Evolutionary conservation across 2,329 filamentous ascomycete species (phyloP).

Genomic region (Alternaria sp.): DNA sequence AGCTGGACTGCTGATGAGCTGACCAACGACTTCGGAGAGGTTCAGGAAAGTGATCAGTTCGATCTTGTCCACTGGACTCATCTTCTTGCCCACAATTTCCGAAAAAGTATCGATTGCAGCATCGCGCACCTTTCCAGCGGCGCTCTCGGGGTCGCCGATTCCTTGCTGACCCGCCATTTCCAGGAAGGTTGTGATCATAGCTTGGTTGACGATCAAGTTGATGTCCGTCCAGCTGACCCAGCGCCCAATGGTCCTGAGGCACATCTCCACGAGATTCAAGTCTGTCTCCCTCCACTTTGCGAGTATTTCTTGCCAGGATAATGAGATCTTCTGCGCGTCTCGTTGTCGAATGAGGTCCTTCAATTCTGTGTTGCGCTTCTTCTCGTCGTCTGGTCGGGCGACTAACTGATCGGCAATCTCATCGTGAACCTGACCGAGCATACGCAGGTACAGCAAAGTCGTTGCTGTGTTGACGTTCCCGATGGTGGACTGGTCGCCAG

Average conservation of each 20-base stretch:
- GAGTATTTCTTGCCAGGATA: constrained; percentile 91
- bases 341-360: constrained; percentile 89
- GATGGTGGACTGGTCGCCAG: constrained; percentile 66
- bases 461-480: constrained; percentile 75
- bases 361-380: constrained; percentile 85
- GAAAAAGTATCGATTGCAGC: constrained; percentile 94
- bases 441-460: constrained; percentile 86
- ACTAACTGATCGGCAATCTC: constrained; percentile 96
- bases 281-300: constrained; percentile 74
- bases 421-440: constrained; percentile 90
- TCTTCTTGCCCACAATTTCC: constrained; percentile 97
- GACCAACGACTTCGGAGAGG: constrained; percentile 82
- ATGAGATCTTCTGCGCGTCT: constrained; percentile 87
- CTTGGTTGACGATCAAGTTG: constrained; percentile 81
- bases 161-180: constrained; percentile 81
- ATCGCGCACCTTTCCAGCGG: constrained; percentile 79
- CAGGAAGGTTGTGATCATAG: constrained; percentile 84
- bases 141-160: constrained; percentile 66
- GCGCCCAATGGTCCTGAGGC: constrained; percentile 88
- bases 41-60: constrained; percentile 93
- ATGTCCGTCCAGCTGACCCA: constrained; percentile 99
- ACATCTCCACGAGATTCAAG: constrained; percentile 83
- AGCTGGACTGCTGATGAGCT: constrained; percentile 84
- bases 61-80: constrained; percentile 92
- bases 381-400: constrained; percentile 77